Evolutionary conservation across 257 asterid genomes (phyloP), one percentile per base, ranked within the genome.

Genomic region (Perilla frutescens): DNA sequence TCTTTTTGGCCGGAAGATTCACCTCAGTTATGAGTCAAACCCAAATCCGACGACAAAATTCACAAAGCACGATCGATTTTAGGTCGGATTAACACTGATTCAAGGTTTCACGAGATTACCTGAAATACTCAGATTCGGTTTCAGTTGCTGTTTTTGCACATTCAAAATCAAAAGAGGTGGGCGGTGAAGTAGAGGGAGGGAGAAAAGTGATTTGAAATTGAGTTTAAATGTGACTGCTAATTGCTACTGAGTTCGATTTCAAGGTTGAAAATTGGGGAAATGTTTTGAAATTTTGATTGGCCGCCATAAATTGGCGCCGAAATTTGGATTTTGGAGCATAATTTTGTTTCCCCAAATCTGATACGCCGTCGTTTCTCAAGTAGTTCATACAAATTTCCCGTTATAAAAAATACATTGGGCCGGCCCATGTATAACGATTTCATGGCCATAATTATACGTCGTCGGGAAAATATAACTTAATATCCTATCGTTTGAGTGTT

Each of bases 221-320:
- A 37, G 66, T 78, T 13, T 65, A 80, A 81, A 75, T 36, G 53
- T 15, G 51, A 40, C 0, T 0, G 37, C 37, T 34, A 34, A 34
- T 34, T 39, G 62, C 11, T 68, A 53, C 10, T 51, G 12, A 34
- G 55, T n/a, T 73, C 9, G 40, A 36, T 32, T 8, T 7, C 31
- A 6, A 60, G 69, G 36, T 62, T 43, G 62, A 26, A 50, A 51
- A 49, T 36, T 20, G 2, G 77, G 77, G 70, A 63, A 73, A 29
- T 13, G 71, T 63, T 73, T 72, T 37, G 44, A 73, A 53, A 73
- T 51, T 62, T 63, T 1, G 34, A 32, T 12, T 66, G 51, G n/a
- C 83, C 86, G 90, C 93, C 88, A 81, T 74, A 55, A 7, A 71
- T 81, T 88, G 88, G 93, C 96, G 96, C 88, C 73, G 78, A 74